Evolutionary conservation across 257 asterid species (phyloP).

Genomic region (Cinchona pubescens): DNA sequence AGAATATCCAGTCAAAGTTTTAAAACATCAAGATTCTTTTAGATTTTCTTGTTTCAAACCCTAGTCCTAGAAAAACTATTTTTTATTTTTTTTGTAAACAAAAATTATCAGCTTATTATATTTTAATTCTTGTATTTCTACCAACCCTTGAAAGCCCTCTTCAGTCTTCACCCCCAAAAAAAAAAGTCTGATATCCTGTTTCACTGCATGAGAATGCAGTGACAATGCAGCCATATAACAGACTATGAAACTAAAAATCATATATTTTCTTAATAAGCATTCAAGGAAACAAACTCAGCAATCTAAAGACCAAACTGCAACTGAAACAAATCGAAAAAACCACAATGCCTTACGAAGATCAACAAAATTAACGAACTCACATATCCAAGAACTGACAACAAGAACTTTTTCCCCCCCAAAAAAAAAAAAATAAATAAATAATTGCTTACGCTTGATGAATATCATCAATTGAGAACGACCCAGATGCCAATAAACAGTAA

Average conservation of each 20-base stretch:
- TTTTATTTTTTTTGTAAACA: not conserved
- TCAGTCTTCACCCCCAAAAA: no score
- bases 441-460: slow-evolving; percentile 79
- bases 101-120: not conserved
- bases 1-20: not conserved
- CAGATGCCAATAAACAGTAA: slow-evolving; percentile 43
- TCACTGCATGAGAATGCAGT: not conserved
- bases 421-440: slow-evolving; percentile 2
- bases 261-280: not conserved
- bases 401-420: not conserved
- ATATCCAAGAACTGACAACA: slow-evolving; percentile 12
- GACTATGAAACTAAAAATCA: not conserved
- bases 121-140: no score
- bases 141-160: not conserved
- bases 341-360: slow-evolving; percentile 24
- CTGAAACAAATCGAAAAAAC: not conserved
- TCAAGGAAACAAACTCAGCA: not conserved
- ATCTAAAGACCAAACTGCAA: not conserved
- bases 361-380: slow-evolving; percentile 3
- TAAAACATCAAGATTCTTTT: not conserved
- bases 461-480: slow-evolving; percentile 48
- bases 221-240: slow-evolving; percentile 7
- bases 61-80: not conserved
- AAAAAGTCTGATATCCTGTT: not conserved
- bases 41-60: not conserved